These are phyloP conservation scores for Paracamarosporium sp. DNA, from an alignment of 2,329 filamentous ascomycete species.

Conservation along the genomic window DNA sequence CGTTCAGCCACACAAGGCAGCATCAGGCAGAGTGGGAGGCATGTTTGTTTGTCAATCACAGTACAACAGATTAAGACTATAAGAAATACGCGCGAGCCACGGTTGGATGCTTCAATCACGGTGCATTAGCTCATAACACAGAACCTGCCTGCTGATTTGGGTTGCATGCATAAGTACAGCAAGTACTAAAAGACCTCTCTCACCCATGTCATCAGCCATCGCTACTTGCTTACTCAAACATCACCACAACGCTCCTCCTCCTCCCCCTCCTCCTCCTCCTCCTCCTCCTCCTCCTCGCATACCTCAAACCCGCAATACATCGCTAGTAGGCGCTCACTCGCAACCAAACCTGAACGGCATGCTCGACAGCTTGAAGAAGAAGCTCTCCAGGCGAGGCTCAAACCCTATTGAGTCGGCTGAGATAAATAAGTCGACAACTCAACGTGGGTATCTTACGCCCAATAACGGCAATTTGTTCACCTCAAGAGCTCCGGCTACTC, in stretches of 20 bases:
- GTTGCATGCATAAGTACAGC: neutral
- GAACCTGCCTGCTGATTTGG: neutral
- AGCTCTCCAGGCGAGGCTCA: slow-evolving; percentile 25
- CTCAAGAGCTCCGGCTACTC: slow-evolving; percentile 39
- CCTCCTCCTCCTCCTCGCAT: neutral
- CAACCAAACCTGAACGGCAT: slow-evolving; percentile 14
- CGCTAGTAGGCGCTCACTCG: slow-evolving; percentile 6
- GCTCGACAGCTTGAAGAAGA: slow-evolving; percentile 34
- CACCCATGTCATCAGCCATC: slow-evolving; percentile 21
- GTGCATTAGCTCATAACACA: neutral
- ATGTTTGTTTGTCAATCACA: neutral
- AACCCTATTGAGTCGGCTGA: slow-evolving; percentile 16
- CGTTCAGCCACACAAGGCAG: slow-evolving; percentile 7
- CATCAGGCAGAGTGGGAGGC: neutral
- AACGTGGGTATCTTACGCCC: slow-evolving; percentile 23
- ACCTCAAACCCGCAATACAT: neutral
- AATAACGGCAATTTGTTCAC: slow-evolving; percentile 24
- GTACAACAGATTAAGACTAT: neutral
- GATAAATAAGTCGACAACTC: slow-evolving; percentile 13
- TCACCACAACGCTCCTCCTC: neutral
- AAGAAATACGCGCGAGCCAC: neutral
- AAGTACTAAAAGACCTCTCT: neutral
- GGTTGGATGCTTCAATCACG: neutral
- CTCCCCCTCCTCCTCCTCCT: neutral
- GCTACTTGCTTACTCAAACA: neutral